Evolutionary conservation across 306 rosid genomes (phyloP).

Genomic region (Sechiopsis laciniata): DNA sequence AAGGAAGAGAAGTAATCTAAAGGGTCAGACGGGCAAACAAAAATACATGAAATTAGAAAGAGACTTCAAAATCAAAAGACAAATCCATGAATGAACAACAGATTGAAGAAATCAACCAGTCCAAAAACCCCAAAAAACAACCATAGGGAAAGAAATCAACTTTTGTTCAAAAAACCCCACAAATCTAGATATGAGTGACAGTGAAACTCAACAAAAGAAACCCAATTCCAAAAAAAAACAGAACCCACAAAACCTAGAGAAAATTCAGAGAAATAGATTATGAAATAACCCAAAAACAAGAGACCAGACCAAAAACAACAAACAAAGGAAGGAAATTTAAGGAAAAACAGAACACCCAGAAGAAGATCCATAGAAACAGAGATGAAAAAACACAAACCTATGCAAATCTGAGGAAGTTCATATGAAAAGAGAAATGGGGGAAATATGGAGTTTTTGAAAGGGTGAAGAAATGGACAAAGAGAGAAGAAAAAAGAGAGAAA

Average conservation of each 20-base stretch:
- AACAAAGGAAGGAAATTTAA: slow-evolving; percentile 3
- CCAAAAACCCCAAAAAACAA: background rate
- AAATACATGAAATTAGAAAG: slow-evolving; percentile 11
- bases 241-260: background rate
- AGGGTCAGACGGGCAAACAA: background rate
- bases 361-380: background rate
- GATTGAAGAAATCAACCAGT: slow-evolving; percentile 1
- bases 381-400: slow-evolving; percentile 2
- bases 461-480: background rate
- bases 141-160: slow-evolving; percentile 14
- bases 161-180: slow-evolving; percentile 9
- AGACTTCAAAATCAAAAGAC: slow-evolving; percentile 5
- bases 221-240: background rate
- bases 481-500: slow-evolving; percentile 21
- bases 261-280: slow-evolving; percentile 15
- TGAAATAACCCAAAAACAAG: background rate
- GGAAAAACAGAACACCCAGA: slow-evolving; percentile 15
- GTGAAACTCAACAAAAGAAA: background rate
- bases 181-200: slow-evolving; percentile 14
- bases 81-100: background rate
- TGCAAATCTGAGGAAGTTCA: background rate
- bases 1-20: background rate
- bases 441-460: slow-evolving; percentile 7
- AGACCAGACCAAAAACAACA: background rate
- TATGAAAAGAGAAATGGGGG: background rate